These are phyloP conservation scores for Penicillium goetzii DNA, from an alignment of 495 filamentous ascomycete species.

Conservation along the genomic window DNA sequence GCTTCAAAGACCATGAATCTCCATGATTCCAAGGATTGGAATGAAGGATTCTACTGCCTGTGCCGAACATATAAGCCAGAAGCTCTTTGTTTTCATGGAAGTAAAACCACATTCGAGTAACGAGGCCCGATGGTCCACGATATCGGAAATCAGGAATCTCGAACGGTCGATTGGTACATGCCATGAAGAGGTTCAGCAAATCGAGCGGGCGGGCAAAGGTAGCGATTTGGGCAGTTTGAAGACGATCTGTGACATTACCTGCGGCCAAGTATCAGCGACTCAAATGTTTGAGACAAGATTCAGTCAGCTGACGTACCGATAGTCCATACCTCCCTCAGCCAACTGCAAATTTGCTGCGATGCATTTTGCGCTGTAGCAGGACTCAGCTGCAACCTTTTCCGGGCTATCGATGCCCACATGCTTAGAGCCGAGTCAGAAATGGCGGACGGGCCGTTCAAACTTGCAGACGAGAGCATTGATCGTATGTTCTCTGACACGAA, in stretches of 20 bases:
- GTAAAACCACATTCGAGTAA: conserved; percentile 44
- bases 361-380: conserved; percentile 66
- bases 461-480: conserved; percentile 71
- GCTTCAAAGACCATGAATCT: conserved; percentile 26
- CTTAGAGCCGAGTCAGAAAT: conserved; percentile 79
- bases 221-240: conserved; percentile 47
- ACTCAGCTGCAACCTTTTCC: conserved; percentile 56
- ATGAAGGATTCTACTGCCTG: conserved; percentile 28
- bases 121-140: conserved; percentile 32
- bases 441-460: conserved; percentile 77
- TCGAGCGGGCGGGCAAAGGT: conserved; percentile 46
- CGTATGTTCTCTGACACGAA: conserved; percentile 64
- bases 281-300: background rate
- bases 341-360: conserved; percentile 71
- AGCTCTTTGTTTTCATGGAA: conserved; percentile 39
- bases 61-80: conserved; percentile 43
- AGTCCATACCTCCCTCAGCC: conserved; percentile 80
- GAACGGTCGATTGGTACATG: conserved; percentile 46
- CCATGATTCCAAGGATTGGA: conserved; percentile 36
- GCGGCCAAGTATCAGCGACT: conserved; percentile 21
- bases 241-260: conserved; percentile 44
- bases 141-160: conserved; percentile 24
- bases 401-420: conserved; percentile 68
- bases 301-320: conserved; percentile 56
- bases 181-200: conserved; percentile 42